Evolutionary conservation across 164 flowering plant genomes (phyloP), one percentile per base, ranked within the genome.

Genomic region (Stephania cephalantha): DNA sequence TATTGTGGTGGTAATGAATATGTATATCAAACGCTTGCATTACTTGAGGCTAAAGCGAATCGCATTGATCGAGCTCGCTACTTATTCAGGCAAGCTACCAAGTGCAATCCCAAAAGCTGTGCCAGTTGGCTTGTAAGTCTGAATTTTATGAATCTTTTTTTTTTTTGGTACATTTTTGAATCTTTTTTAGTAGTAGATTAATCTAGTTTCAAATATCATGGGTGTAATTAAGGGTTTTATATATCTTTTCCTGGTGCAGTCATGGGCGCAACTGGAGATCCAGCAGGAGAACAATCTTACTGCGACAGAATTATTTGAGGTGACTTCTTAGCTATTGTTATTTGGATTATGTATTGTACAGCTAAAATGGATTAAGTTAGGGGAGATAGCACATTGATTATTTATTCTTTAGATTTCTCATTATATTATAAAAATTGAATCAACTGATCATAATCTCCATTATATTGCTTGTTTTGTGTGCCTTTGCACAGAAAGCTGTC

Each of bases 91-190:
- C 94, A 95, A 82, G 99, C 99, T 30, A 91, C 96, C 10, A 87
- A 85, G 65, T 90, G 89, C 70, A 95, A 93, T 76, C 91, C 97
- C 69, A 95, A 86, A 73, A 95, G 99, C 83, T 93, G 98, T 82
- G 97, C 99, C 58, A 90, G 99, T 80, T 95, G 99, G 99, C 93
- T 95, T 71, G 99, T 95, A 85, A 87, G 99, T 85, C 61, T 61
- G 58, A 22, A 50, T 73, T 50, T 77, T 29, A 67, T 58, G 4
- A 22, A 22, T 46, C 50, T 64, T 68, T 25, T 25, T 25, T 25
- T 25, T 25, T 25, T 25, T 25, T 0, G 25, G 25, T 25, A 25
- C 25, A 25, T 25, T 25, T 25, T 25, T 25, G 25, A 25, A 25
- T 25, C 25, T 25, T 25, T 25, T 69, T 73, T 65, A 72, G 5